Base-by-base conservation (phyloP, 2,329 filamentous ascomycete species). In the Penicillium freii region DNA sequence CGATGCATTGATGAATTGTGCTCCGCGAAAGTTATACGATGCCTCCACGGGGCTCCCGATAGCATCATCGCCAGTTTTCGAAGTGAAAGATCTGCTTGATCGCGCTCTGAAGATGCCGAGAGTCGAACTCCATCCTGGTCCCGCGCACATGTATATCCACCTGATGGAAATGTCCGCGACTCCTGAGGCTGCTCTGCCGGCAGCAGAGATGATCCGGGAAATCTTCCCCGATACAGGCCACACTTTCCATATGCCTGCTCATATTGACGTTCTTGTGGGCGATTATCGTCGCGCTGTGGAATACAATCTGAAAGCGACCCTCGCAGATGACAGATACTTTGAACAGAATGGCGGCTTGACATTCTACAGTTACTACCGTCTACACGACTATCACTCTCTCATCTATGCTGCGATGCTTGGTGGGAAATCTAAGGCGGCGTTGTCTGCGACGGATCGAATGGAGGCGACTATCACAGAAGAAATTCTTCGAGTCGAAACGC, bases 391-490 rank as follows among this genome's bases (percentile, higher is more conserved):
- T 65, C 88, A 92, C 66, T 91, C 89, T 62, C 81, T 84, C 3
- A 81, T 92, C 38, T 92, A 92, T 66, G 86, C 86, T 0, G 88
- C 89, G 48, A 90, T 92, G 87, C 87, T 92, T 56, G 82, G 87
- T 0, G 89, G 86, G 0, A 83, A 87, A 66, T 87, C 78, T 0
- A 72, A 76, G 21, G 76, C 86, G 2, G 86, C 88, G 0, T 69
- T 91, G 1, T 81, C 87, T 0, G 85, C 87, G 0, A 81, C 83
- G 0, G 64, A 68, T 0, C 75, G 77, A 27, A 80, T 92, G 49
- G 87, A 91, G 64, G 74, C 73, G 0, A 83, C 84, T 0, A 74
- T 92, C 13, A 82, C 87, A 0, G 84, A 88, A 45, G 81, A 81
- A 0, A 74, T 91, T 3, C 77, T 92, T 0, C 82, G 83, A 0